Percentiles rank a stretch among this genome's conserved stretches.
Conservation (phyloP, 2,329 filamentous ascomycete genomes). For the Colletotrichum sp. region DNA sequence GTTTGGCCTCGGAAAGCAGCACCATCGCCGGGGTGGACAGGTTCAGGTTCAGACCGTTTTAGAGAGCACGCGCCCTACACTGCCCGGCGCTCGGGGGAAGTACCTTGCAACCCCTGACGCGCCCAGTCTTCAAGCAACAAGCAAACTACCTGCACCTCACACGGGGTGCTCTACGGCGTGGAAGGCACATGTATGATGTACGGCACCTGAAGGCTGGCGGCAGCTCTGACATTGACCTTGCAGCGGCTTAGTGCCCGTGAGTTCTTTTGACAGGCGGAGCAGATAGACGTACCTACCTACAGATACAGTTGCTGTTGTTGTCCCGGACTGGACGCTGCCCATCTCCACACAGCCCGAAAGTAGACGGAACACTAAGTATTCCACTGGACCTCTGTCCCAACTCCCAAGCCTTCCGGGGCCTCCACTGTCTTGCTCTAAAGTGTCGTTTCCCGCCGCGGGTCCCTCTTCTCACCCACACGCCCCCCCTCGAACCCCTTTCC, state of each 20-base stretch:
- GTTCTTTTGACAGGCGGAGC: background rate
- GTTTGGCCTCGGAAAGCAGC: background rate
- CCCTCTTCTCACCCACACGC: background rate
- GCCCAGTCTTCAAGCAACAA: slow-evolving; percentile 7
- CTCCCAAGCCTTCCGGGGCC: slow-evolving; percentile 17
- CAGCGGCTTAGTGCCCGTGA: background rate
- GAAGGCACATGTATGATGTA: background rate
- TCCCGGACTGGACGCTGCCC: background rate
- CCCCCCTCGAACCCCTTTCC: slow-evolving; percentile 18
- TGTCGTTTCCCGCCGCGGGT: background rate
- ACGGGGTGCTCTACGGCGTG: background rate
- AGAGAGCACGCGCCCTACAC: background rate
- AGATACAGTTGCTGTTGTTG: background rate
- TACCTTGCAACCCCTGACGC: slow-evolving; percentile 12
- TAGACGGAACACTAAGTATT: background rate
- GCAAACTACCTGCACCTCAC: background rate
- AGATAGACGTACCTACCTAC: background rate
- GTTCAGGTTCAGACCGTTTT: background rate
- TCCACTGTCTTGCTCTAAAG: slow-evolving; percentile 12
- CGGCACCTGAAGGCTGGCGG: background rate
- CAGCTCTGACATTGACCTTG: background rate
- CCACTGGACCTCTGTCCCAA: background rate
- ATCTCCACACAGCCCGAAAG: slow-evolving; percentile 11
- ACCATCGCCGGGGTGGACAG: background rate
- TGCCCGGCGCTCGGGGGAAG: slow-evolving; percentile 1